These are phyloP conservation scores for Aspergillus sp. DNA, from an alignment of 2,329 filamentous ascomycete species.

Conservation along the genomic window DNA sequence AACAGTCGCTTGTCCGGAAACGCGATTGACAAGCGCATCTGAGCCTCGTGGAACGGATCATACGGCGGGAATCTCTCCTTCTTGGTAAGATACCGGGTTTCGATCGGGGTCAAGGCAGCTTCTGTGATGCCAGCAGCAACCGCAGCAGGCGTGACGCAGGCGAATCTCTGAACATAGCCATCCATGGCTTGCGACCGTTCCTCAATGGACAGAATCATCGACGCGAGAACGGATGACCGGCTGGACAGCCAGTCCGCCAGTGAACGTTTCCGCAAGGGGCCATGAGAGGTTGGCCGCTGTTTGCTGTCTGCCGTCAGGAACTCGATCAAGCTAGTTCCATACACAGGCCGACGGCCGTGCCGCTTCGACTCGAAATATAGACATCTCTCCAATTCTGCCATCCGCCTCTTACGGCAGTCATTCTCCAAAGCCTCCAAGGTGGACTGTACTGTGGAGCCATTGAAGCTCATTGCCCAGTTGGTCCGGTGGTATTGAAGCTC, in stretches of 20 bases:
- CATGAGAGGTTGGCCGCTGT: slow-evolving; percentile 58
- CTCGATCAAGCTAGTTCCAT: slow-evolving; percentile 76
- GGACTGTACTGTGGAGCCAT: slow-evolving; percentile 67
- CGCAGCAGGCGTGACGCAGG: slow-evolving; percentile 86
- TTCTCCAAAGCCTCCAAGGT: slow-evolving; percentile 73
- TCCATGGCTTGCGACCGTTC: slow-evolving; percentile 72
- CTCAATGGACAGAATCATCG: slow-evolving; percentile 71
- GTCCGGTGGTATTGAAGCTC: slow-evolving; percentile 64
- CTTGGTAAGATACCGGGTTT: slow-evolving; percentile 48
- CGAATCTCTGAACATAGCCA: slow-evolving; percentile 78
- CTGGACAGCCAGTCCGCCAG: slow-evolving; percentile 74
- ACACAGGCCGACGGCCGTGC: slow-evolving; percentile 76
- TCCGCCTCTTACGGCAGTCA: slow-evolving; percentile 64
- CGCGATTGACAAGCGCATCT: slow-evolving; percentile 89
- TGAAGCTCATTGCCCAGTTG: slow-evolving; percentile 58
- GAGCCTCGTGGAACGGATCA: slow-evolving; percentile 91
- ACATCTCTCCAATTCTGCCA: slow-evolving; percentile 76
- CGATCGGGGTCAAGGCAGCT: slow-evolving; percentile 63
- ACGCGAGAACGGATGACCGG: slow-evolving; percentile 54
- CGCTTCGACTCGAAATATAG: slow-evolving; percentile 79
- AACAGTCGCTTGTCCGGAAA: slow-evolving; percentile 96
- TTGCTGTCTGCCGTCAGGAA: slow-evolving; percentile 65
- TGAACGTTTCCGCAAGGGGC: slow-evolving; percentile 60
- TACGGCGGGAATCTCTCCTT: slow-evolving; percentile 54
- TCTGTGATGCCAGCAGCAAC: slow-evolving; percentile 74